Evolutionary conservation across 2,329 filamentous ascomycete species (phyloP), one percentile per base, ranked within the genome.

Genomic region (Dendryphion nanum): DNA sequence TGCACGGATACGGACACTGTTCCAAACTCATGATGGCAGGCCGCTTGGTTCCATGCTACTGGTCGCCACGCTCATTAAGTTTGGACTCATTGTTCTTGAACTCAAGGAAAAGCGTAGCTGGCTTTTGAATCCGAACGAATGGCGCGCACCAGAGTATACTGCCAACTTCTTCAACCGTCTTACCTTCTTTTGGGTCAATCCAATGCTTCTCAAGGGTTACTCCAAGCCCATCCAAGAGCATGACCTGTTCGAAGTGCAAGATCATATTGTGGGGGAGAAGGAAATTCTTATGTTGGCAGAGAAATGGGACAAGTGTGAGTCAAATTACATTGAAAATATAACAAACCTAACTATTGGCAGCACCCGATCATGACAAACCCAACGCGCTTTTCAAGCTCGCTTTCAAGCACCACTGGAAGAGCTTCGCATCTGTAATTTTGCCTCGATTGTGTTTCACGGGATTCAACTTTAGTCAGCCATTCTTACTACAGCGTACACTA

Each of bases 171-270:
- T 42, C 34, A 47, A 41, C 23, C 38, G 47, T n/a, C 18, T 43
- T 7, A 37, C 37, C 12, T 50, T 47, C 37, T 47, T 44, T 20
- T 49, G 46, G 46, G 19, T 49, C n/a, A 49, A 45, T 17, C 41
- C 46, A 2, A 17, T 49, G 14, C 37, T 49, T 6, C 17, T 48
- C 12, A 23, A 37, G 24, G 45, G 45, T 12, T 48, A 40, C 14
- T 23, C 14, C 29, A 42, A 42, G 5, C 40, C 43, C 12, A 24
- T 46, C n/a, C 37, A 46, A 30, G 43, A 46, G 18, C 14, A 31
- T 30, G 34, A 40, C 30, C 28, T 46, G 7, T 41, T 35, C 19
- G 43, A 46, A 30, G 33, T 42, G 5, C 43, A 46, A 23, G 23
- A 38, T 17, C 37, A 42, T 20, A 41, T 46, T n/a, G 29, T 43